Base-by-base conservation (phyloP, 306 rosid species). In the Prunus mume region DNA sequence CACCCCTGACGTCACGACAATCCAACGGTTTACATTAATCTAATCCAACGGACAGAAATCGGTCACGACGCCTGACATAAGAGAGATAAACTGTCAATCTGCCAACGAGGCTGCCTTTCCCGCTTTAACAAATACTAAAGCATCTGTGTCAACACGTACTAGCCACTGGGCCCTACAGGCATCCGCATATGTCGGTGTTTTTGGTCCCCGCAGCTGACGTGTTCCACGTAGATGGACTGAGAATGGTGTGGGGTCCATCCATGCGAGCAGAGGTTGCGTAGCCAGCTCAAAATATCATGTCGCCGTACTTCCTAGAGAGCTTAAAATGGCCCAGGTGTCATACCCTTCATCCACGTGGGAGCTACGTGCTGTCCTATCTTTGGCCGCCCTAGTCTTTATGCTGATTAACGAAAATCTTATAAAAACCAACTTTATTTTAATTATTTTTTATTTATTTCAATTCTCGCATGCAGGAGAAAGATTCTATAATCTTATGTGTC, bases 131-230 rank as follows among this genome's bases (percentile, higher is more conserved):
- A 58, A 22, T 2, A 1, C 25, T 27, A 69, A 56, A 18, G 64
- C 73, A 57, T 22, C 38, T 2, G 17, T 34, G 18, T 34, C 50
- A n/a, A 77, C 82, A 52, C 50, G 76, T 72, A 73, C 64, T 2
- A 19, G 9, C 17, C 8, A 9, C 30, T 65, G 81, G 85, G 47
- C 66, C 82, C 79, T 78, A 68, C 61, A 2, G 1, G 12, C 66
- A 19, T 38, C 45, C 10, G 49, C 76, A 32, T 51, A 57, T 82
- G 85, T 82, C 79, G 69, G 85, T 72, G 78, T 19, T 6, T 9
- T 46, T 68, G 80, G 80, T 66, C 66, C 75, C 47, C 3, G 15
- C 0, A 9, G 65, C 9, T 51, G 68, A 80, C 82, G 87, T 84
- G 79, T 38, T 51, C 73, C 77, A 66, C 76, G 66, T 4, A 50